phyloP scores from a whole-genome alignment of 2,329 filamentous ascomycete genomes.

The Niveomyces coronatus region DNA sequence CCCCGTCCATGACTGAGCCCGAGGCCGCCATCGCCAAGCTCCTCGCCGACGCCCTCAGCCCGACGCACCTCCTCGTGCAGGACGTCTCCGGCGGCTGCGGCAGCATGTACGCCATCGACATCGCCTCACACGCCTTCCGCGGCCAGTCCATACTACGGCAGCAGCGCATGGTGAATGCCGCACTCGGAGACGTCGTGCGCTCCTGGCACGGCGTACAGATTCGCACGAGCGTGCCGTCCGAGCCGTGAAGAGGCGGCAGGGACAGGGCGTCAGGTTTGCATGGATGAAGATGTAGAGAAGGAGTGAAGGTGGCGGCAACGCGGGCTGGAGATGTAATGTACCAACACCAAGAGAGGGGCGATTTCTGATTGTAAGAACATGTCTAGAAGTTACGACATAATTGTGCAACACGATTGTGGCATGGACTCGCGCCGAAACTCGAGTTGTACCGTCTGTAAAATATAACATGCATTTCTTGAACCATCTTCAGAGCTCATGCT shows the following conservation, averaged over 20 bases:
- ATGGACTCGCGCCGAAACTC: too few relatives aligned
- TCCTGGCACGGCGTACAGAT: conserved; percentile 77
- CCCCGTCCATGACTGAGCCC: conserved; percentile 30
- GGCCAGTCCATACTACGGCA: conserved; percentile 68
- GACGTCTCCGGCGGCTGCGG: conserved; percentile 79
- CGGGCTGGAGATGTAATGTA: too few relatives aligned
- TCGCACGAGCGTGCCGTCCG: conserved; percentile 51
- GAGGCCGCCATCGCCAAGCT: conserved; percentile 50
- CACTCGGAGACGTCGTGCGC: conserved; percentile 66
- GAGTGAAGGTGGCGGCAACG: too few relatives aligned
- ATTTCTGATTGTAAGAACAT: too few relatives aligned
- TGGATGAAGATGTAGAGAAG: neutral
- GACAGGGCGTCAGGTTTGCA: neutral
- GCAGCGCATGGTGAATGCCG: conserved; percentile 68
- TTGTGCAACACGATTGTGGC: too few relatives aligned
- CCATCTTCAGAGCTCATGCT: too few relatives aligned
- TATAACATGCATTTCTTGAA: too few relatives aligned
- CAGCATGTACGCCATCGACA: conserved; percentile 78
- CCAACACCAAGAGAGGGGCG: too few relatives aligned
- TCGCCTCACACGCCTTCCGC: conserved; percentile 60
- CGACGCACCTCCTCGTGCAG: conserved; percentile 51
- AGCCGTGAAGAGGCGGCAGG: too few relatives aligned
- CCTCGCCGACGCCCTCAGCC: conserved; percentile 37
- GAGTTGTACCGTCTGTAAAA: too few relatives aligned
- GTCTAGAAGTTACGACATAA: too few relatives aligned